A percentile compares a stretch with the other conserved stretches of the same genome.
Conservation (phyloP, 257 asterid species). For the Nicotiana knightiana region DNA sequence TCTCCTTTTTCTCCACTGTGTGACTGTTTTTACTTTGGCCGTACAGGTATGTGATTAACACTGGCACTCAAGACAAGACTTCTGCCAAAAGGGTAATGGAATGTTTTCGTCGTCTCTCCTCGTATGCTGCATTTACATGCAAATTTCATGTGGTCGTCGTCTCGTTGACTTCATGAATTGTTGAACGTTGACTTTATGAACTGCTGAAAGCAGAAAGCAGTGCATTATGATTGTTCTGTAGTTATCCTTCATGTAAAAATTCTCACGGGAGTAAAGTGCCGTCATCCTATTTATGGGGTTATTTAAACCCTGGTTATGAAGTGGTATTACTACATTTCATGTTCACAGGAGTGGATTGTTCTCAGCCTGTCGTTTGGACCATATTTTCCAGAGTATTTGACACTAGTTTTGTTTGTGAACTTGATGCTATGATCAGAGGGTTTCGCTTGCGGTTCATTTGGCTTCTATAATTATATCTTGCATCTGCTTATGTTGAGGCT, state of each 20-base stretch:
- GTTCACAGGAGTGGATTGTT: not conserved
- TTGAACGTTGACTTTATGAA: not conserved
- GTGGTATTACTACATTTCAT: not conserved
- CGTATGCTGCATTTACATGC: not conserved
- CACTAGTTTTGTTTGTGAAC: not conserved
- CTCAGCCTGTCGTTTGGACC: not conserved
- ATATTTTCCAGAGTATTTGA: not conserved
- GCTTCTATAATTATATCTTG: not conserved
- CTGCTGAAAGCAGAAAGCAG: not conserved
- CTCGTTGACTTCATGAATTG: not conserved
- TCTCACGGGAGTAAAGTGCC: not conserved
- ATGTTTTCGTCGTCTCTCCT: not conserved
- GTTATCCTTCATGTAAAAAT: not conserved
- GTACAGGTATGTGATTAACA: conserved; percentile 73
- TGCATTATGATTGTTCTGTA: not conserved
- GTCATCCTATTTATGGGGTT: not conserved
- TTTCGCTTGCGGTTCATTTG: not conserved
- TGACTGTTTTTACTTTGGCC: conserved; percentile 2
- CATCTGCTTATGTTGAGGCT: not conserved
- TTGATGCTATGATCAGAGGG: not conserved
- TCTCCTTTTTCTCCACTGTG: not conserved
- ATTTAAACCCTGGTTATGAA: not conserved
- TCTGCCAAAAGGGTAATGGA: conserved; percentile 81
- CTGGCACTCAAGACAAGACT: conserved; percentile 82
- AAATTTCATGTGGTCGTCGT: not conserved